Percentiles rank a stretch among this genome's conserved stretches.
Conservation (phyloP, 768 basidiomycete species). For the Suillus paluster region DNA sequence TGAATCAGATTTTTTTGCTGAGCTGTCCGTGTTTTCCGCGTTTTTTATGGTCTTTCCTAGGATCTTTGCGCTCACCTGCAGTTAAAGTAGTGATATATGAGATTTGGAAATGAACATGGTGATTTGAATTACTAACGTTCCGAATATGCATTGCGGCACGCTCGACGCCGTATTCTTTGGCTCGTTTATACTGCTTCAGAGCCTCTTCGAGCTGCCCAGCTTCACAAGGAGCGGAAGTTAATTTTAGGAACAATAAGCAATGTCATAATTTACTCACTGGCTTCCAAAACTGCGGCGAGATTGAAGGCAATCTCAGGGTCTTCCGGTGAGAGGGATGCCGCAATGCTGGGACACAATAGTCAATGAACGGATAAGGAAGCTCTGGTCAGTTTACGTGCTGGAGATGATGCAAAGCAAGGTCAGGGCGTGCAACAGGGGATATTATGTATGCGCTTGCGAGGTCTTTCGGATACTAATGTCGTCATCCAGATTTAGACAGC, state of each 20-base stretch:
- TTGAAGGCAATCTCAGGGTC: conserved; percentile 94
- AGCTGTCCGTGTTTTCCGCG: conserved; percentile 40
- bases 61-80: conserved; percentile 81
- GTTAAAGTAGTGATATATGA: conserved; percentile 17
- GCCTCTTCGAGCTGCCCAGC: conserved; percentile 83
- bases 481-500: conserved; percentile 18
- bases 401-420: conserved; percentile 86
- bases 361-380: conserved; percentile 34
- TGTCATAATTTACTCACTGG: conserved; percentile 56
- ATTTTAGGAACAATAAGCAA: conserved; percentile 41
- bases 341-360: conserved; percentile 61
- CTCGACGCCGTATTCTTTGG: conserved; percentile 78
- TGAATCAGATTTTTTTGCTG: conserved; percentile 30
- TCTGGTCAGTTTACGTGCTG: conserved; percentile 51
- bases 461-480: conserved; percentile 51
- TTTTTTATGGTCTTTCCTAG: conserved; percentile 64
- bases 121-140: conserved; percentile 56
- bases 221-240: conserved; percentile 40
- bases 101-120: conserved; percentile 21
- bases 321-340: conserved; percentile 81
- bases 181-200: conserved; percentile 79
- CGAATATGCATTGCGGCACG: conserved; percentile 83
- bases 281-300: conserved; percentile 89
- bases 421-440: conserved; percentile 77
- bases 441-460: conserved; percentile 90